Evolutionary conservation across 495 filamentous ascomycete species (phyloP).

Genomic region (Aspergillus homomorphus): DNA sequence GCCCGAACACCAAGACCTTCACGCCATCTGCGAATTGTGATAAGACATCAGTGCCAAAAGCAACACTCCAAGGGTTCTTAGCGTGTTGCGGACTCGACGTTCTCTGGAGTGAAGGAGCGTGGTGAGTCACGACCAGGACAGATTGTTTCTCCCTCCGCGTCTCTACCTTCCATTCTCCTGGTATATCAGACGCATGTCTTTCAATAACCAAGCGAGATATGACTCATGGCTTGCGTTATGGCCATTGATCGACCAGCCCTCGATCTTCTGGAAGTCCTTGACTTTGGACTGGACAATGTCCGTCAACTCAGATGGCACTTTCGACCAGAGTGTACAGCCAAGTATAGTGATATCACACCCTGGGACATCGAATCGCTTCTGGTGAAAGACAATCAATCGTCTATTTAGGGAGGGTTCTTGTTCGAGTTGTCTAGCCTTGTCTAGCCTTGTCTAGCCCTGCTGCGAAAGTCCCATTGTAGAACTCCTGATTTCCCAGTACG

Average conservation of each 20-base stretch:
- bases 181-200: slow-evolving; percentile 31
- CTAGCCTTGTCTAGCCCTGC: slow-evolving; percentile 41
- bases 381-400: slow-evolving; percentile 47
- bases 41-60: slow-evolving; percentile 53
- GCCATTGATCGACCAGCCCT: slow-evolving; percentile 43
- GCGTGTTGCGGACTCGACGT: slow-evolving; percentile 44
- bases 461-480: slow-evolving; percentile 43
- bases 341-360: slow-evolving; percentile 44
- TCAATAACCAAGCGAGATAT: slow-evolving; percentile 46
- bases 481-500: slow-evolving; percentile 59
- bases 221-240: slow-evolving; percentile 46
- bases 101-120: slow-evolving; percentile 45
- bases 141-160: slow-evolving; percentile 16
- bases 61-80: slow-evolving; percentile 38
- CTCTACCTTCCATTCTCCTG: slow-evolving; percentile 16
- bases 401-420: slow-evolving; percentile 41
- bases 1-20: slow-evolving; percentile 52
- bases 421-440: slow-evolving; percentile 41
- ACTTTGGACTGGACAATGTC: slow-evolving; percentile 40
- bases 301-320: slow-evolving; percentile 34
- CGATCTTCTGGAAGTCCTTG: slow-evolving; percentile 50
- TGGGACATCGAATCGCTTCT: slow-evolving; percentile 39
- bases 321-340: slow-evolving; percentile 57
- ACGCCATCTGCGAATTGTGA: slow-evolving; percentile 20
- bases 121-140: slow-evolving; percentile 54